Evolutionary conservation across 495 filamentous ascomycete species (phyloP).

Genomic region (Lepidopterella palustris): DNA sequence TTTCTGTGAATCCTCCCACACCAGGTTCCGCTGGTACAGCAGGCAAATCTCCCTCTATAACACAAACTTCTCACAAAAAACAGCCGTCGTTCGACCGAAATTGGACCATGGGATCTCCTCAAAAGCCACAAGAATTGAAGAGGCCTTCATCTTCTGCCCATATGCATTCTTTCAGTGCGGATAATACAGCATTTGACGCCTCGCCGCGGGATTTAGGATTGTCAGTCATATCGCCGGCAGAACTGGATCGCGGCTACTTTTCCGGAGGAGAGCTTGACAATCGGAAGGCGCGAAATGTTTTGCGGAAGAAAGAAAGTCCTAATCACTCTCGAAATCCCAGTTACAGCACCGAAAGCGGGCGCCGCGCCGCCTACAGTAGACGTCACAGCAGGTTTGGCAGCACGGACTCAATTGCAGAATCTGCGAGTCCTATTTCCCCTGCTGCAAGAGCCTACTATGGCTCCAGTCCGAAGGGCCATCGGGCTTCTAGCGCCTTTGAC

Average conservation of each 20-base stretch:
- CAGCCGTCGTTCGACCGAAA: conserved; percentile 82
- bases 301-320: conserved; percentile 64
- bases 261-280: conserved; percentile 79
- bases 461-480: conserved; percentile 31
- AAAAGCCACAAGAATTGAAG: conserved; percentile 28
- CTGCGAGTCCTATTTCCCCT: conserved; percentile 27
- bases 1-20: conserved; percentile 34
- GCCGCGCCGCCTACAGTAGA: conserved; percentile 16
- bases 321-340: conserved; percentile 32
- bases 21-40: conserved; percentile 9
- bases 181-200: conserved; percentile 17
- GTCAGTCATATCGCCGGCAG: conserved; percentile 35
- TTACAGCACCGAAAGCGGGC: conserved; percentile 22
- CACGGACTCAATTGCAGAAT: conserved; percentile 40
- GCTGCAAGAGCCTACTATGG: conserved; percentile 49
- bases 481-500: conserved; percentile 25
- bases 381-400: conserved; percentile 28
- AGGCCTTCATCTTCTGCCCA: conserved; percentile 29
- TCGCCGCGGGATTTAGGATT: conserved; percentile 10
- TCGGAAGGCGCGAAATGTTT: conserved; percentile 62
- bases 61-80: conserved; percentile 56
- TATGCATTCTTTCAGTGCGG: conserved; percentile 32
- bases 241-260: conserved; percentile 88
- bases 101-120: conserved; percentile 67
- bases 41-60: conserved; percentile 12